Percentiles rank a stretch among this genome's conserved stretches.
Conservation (phyloP, 306 rosid genomes). For the Argentina anserina region DNA sequence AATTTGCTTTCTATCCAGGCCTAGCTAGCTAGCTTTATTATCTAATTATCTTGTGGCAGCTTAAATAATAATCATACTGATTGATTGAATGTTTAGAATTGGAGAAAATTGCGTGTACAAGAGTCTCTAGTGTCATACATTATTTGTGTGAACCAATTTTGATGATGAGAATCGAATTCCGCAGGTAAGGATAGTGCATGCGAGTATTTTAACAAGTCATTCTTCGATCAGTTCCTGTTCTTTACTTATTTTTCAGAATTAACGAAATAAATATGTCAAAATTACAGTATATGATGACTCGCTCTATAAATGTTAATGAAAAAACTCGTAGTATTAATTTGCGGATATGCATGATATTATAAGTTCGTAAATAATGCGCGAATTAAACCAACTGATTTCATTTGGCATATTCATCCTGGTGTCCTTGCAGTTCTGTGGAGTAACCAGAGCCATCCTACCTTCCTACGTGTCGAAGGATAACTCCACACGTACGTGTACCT, state of each 20-base stretch:
- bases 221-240: no score
- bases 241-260: no score
- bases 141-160: neutral
- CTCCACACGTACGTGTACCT: constrained; percentile 3
- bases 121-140: neutral
- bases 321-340: no score
- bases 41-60: neutral
- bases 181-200: no score
- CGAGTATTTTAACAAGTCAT: no score
- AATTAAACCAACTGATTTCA: no score
- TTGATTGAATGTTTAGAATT: neutral
- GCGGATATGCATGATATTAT: no score
- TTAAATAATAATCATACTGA: neutral
- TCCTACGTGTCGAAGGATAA: constrained; percentile 2
- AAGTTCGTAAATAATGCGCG: no score
- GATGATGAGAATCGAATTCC: no score
- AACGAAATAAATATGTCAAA: no score
- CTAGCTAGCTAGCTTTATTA: neutral
- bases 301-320: no score
- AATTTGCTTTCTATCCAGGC: neutral
- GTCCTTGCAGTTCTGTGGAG: neutral
- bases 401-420: neutral
- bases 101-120: neutral
- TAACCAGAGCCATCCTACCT: neutral
- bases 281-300: no score